Evolutionary conservation across 2,329 filamentous ascomycete genomes (phyloP).

Genomic region (Tolypocladium ophioglossoides): DNA sequence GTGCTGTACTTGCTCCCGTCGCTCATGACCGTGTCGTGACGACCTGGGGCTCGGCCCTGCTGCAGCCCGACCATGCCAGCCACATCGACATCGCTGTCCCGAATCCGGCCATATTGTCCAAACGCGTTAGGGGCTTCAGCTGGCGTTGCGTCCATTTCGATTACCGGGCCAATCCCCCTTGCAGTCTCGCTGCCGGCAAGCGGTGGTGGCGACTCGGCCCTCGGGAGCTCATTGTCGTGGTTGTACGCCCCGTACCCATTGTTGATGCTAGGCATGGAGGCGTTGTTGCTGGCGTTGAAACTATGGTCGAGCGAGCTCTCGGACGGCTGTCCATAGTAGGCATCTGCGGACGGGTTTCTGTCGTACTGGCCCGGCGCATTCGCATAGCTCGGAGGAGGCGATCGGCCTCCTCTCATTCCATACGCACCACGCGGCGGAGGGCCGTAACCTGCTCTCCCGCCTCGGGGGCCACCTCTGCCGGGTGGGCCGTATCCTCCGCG

Average conservation of each 20-base stretch:
- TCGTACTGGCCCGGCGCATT: conserved; percentile 24
- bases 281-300: background rate
- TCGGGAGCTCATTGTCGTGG: conserved; percentile 36
- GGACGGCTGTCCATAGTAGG: conserved; percentile 19
- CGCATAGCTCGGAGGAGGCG: conserved; percentile 28
- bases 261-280: conserved; percentile 20
- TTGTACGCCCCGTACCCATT: conserved; percentile 23
- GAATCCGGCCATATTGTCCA: conserved; percentile 35
- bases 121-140: conserved; percentile 28
- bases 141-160: conserved; percentile 71
- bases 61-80: conserved; percentile 65
- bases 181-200: conserved; percentile 34
- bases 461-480: conserved; percentile 28
- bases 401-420: conserved; percentile 19
- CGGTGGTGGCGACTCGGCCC: conserved; percentile 56
- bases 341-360: conserved; percentile 23
- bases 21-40: conserved; percentile 44
- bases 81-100: conserved; percentile 61
- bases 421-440: conserved; percentile 21
- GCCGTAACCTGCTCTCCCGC: conserved; percentile 22
- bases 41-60: conserved; percentile 33
- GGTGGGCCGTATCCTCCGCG: conserved; percentile 29
- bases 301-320: background rate
- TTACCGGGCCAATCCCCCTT: conserved; percentile 48
- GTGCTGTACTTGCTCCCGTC: conserved; percentile 64